Percentiles rank a stretch among this genome's conserved stretches.
Evolutionary conservation across 1,139 yeast genomes (phyloP).

Genomic region (Pneumocystis oryctolagi): DNA sequence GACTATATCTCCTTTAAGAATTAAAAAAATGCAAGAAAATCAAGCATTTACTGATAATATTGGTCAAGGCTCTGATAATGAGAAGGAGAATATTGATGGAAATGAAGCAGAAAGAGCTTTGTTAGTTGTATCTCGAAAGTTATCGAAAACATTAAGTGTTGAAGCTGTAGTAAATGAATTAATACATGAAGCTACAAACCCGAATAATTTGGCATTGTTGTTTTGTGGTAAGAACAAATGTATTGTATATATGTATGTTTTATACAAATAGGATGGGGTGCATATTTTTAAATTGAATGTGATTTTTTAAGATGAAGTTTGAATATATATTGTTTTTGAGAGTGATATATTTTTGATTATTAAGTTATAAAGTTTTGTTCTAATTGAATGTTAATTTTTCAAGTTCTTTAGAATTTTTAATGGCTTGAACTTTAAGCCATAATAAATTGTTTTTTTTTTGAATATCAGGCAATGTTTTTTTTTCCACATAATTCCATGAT

Average conservation of each 20-base stretch:
- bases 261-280: conserved; percentile 1
- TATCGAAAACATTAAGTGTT: conserved; percentile 56
- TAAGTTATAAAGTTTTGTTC: neutral
- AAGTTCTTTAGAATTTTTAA: neutral
- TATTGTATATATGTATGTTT: neutral
- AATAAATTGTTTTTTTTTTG: neutral
- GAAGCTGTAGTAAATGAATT: conserved; percentile 77
- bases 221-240: conserved; percentile 62
- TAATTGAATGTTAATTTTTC: neutral
- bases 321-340: neutral
- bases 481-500: neutral
- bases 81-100: conserved; percentile 27
- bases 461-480: neutral
- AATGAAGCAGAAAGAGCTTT: conserved; percentile 75
- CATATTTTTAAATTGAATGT: neutral
- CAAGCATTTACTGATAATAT: conserved; percentile 16
- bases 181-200: conserved; percentile 59
- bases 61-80: neutral
- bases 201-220: conserved; percentile 53
- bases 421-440: neutral
- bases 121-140: conserved; percentile 52
- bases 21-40: conserved; percentile 40
- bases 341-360: neutral
- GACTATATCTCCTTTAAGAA: conserved; percentile 25
- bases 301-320: neutral